These are phyloP conservation scores for Rutstroemia sp. DNA, from an alignment of 2,329 filamentous ascomycete species.

Conservation along the genomic window DNA sequence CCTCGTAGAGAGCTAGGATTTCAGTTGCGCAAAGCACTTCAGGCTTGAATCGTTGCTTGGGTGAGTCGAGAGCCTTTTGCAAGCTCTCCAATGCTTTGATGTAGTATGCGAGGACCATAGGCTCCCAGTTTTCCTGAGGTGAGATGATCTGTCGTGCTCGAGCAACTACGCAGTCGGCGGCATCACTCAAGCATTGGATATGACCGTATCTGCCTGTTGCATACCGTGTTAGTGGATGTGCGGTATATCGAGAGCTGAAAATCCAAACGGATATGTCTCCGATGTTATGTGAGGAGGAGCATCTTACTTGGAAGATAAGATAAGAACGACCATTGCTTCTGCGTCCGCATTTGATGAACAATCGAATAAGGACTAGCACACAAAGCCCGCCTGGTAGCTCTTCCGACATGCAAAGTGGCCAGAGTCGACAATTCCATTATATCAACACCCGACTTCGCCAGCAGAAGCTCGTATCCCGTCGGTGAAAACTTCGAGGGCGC, in stretches of 20 bases:
- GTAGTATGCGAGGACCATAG: slow-evolving; percentile 18
- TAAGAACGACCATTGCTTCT: slow-evolving; percentile 25
- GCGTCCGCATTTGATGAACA: slow-evolving; percentile 18
- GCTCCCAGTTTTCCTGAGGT: slow-evolving; percentile 13
- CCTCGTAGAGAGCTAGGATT: slow-evolving; percentile 23
- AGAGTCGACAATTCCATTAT: slow-evolving; percentile 24
- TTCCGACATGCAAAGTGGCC: slow-evolving; percentile 24
- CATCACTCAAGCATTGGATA: slow-evolving; percentile 21
- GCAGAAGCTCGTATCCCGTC: slow-evolving; percentile 24
- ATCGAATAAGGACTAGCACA: slow-evolving; percentile 19
- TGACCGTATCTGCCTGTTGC: slow-evolving; percentile 17
- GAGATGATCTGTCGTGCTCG: slow-evolving; percentile 22
- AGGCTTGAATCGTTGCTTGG: slow-evolving; percentile 16
- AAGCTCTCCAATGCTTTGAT: slow-evolving; percentile 19
- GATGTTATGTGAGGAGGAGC: background rate
- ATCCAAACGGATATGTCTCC: background rate
- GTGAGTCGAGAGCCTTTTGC: slow-evolving; percentile 20
- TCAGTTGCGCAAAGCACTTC: slow-evolving; percentile 24
- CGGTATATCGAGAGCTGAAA: background rate
- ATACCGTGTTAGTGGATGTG: background rate
- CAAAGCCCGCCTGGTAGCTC: slow-evolving; percentile 18
- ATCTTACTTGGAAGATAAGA: slow-evolving; percentile 20
- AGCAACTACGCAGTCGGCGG: slow-evolving; percentile 24
- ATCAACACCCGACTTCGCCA: slow-evolving; percentile 21
- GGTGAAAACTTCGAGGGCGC: slow-evolving; percentile 13